Base-by-base conservation (phyloP, 192 early-diverging fungal species). In the Mortierella antarctica region DNA sequence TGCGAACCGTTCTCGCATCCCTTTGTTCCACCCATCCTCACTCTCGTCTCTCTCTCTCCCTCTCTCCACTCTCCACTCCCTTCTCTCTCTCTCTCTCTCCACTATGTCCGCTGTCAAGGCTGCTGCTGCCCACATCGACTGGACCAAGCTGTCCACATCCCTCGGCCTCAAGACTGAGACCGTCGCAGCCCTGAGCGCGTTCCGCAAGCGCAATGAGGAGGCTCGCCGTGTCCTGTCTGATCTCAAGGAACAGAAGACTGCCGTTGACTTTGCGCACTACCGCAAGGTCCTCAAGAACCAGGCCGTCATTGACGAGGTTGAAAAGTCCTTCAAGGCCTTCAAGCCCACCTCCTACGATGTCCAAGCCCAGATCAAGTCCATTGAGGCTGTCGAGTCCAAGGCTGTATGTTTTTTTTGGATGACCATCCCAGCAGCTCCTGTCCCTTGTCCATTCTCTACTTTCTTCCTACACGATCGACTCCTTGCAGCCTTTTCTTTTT, bases 161-260 rank as follows among this genome's bases (percentile, higher is more conserved):
- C 86, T 97, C 48, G 84, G 87, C 15, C 88, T 93, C 84, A 91
- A 92, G 78, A 92, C 93, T 61, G 98, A 99, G 82, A 98, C 97
- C 52, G 91, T 93, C 69, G 92, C 90, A 67, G 86, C 94, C 40
- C 83, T 99, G 59, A 86, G 86, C 64, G 91, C 94, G 15, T 99
- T 99, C 95, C 96, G 97, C 74, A 94, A 97, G 81, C 92, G 96
- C 73, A 96, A 97, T 84, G 92, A 93, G 53, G 96, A 97, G 83
- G 93, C 96, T 56, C 89, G 89, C 82, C 93, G 96, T 80, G 83
- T 91, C 77, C 88, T 98, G 57, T 59, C 80, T 48, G 94, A 95
- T 80, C 91, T 99, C 54, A 88, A 92, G 82, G 94, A 96, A 74
- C 93, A 94, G 57, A 86, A 88, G 69, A 89, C 91, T 57, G 71